phyloP scores from a whole-genome alignment of 2,329 filamentous ascomycete genomes.

The Cucurbitaria berberidis region DNA sequence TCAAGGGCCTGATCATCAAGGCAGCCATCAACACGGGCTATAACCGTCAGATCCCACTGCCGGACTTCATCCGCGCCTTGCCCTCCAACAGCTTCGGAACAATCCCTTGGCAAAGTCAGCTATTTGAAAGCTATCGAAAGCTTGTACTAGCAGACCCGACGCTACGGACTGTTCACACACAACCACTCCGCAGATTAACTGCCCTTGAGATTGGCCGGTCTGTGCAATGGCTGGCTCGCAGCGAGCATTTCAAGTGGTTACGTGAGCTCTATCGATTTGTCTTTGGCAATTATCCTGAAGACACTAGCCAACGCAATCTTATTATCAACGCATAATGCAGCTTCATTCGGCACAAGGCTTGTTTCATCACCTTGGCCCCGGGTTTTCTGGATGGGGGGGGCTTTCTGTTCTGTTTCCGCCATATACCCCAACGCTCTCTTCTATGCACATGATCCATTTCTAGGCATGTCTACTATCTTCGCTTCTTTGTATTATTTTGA shows the following conservation, averaged over 20 bases:
- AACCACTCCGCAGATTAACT: slow-evolving; percentile 67
- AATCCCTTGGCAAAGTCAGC: slow-evolving; percentile 69
- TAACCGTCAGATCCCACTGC: slow-evolving; percentile 68
- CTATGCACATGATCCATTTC: slow-evolving; percentile 15
- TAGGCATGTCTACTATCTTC: slow-evolving; percentile 16
- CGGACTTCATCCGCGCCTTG: slow-evolving; percentile 76
- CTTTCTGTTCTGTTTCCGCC: slow-evolving; percentile 25
- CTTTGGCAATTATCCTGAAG: slow-evolving; percentile 83
- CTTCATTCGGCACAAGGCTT: slow-evolving; percentile 1
- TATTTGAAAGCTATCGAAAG: slow-evolving; percentile 81
- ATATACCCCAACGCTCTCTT: slow-evolving; percentile 42
- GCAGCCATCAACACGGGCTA: slow-evolving; percentile 87
- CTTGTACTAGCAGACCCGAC: slow-evolving; percentile 76
- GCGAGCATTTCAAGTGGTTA: slow-evolving; percentile 77
- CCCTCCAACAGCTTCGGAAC: slow-evolving; percentile 80
- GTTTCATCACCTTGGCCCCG: slow-evolving; percentile 1
- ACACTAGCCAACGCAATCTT: slow-evolving; percentile 71
- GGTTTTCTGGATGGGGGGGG: slow-evolving; percentile 13
- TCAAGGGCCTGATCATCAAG: slow-evolving; percentile 81
- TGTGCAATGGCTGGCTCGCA: slow-evolving; percentile 75
- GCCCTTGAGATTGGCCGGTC: slow-evolving; percentile 82
- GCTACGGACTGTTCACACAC: slow-evolving; percentile 55
- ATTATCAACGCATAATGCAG: slow-evolving; percentile 57
- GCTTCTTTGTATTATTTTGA: slow-evolving; percentile 20
- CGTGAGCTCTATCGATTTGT: slow-evolving; percentile 82